Conservation (phyloP, 1,284 basidiomycete species). For the Apiotrichum montevideense region DNA sequence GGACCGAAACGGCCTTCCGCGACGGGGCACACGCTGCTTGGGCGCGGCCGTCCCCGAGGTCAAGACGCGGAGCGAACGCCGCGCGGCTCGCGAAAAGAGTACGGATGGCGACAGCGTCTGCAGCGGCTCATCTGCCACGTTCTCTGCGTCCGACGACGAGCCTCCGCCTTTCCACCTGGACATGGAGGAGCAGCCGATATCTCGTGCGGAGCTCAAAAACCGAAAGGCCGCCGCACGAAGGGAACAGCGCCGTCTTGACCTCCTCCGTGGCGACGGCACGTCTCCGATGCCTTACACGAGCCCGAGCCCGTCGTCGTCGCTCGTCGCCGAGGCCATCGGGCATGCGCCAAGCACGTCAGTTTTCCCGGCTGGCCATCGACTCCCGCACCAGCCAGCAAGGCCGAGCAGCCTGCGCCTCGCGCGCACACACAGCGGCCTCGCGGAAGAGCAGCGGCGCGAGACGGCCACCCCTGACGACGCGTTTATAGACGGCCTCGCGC, state of each 20-base stretch:
- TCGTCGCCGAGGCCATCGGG: constrained; percentile 14
- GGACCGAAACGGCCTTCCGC: constrained; percentile 24
- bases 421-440: constrained; percentile 9
- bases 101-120: constrained; percentile 1
- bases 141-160: constrained; percentile 18
- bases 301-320: constrained; percentile 1
- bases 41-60: constrained; percentile 5
- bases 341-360: constrained; percentile 5
- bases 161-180: constrained; percentile 26
- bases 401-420: constrained; percentile 22
- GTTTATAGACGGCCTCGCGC: constrained; percentile 25
- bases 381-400: constrained; percentile 9
- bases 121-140: not conserved
- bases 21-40: constrained; percentile 20
- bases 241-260: constrained; percentile 35
- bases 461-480: constrained; percentile 15
- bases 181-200: constrained; percentile 10
- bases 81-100: not conserved
- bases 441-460: not conserved
- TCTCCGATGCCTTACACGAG: constrained; percentile 4
- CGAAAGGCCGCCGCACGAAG: constrained; percentile 24
- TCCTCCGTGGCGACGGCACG: constrained; percentile 43
- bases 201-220: constrained; percentile 26
- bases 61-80: constrained; percentile 4
- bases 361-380: not conserved